Evolutionary conservation across 805 yeast genomes (phyloP).

Genomic region (Candida tibetensis): DNA sequence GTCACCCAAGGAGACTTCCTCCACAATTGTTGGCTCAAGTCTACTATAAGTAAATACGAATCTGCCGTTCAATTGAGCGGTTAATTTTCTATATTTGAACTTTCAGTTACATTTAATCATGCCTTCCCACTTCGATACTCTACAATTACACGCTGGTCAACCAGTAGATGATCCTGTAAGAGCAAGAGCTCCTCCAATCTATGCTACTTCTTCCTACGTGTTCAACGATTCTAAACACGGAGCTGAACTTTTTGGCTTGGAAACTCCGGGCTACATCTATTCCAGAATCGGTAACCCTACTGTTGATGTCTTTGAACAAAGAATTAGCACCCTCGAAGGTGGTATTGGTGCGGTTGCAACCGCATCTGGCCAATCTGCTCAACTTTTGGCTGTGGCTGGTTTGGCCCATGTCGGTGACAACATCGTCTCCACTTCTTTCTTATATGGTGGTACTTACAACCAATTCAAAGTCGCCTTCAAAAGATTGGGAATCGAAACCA

Average conservation of each 20-base stretch:
- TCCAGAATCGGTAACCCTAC: slow-evolving; percentile 94
- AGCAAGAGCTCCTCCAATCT: slow-evolving; percentile 91
- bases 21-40: too few species aligned
- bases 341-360: slow-evolving; percentile 90
- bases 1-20: too few species aligned
- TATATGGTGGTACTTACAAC: slow-evolving; percentile 96
- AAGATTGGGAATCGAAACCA: slow-evolving; percentile 79
- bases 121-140: slow-evolving; percentile 80
- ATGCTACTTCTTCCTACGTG: slow-evolving; percentile 86
- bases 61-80: too few species aligned
- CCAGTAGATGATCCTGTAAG: slow-evolving; percentile 59
- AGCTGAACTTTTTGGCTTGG: slow-evolving; percentile 82
- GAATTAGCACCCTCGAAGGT: slow-evolving; percentile 89
- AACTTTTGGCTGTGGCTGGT: slow-evolving; percentile 76
- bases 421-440: slow-evolving; percentile 77
- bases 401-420: slow-evolving; percentile 89
- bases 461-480: slow-evolving; percentile 92
- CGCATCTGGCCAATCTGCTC: slow-evolving; percentile 97
- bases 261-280: slow-evolving; percentile 82
- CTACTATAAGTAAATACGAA: too few species aligned
- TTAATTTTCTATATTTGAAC: too few species aligned
- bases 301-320: slow-evolving; percentile 81
- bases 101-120: slow-evolving; percentile 14
- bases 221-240: slow-evolving; percentile 90
- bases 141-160: slow-evolving; percentile 96